Percentiles rank a stretch among this genome's conserved stretches.
phyloP scores from a whole-genome alignment of 2,329 filamentous ascomycete genomes.

The Aspergillus sp. region DNA sequence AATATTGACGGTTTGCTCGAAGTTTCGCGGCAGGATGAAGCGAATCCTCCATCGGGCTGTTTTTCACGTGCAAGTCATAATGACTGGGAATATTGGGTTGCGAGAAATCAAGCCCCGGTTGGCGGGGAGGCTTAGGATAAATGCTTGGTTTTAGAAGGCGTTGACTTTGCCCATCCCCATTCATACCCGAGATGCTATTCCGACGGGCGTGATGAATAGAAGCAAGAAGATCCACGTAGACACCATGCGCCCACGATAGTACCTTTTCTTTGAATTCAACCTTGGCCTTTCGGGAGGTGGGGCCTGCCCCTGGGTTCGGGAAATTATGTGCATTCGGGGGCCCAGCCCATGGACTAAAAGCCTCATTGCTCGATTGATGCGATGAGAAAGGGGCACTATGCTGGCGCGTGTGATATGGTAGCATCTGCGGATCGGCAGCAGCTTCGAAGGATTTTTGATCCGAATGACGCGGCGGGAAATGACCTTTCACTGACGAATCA shows the following conservation, averaged over 20 bases:
- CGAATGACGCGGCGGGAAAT: slow-evolving; percentile 32
- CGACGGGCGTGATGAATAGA: slow-evolving; percentile 51
- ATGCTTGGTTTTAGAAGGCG: slow-evolving; percentile 48
- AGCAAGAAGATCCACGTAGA: slow-evolving; percentile 62
- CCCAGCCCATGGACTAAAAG: slow-evolving; percentile 19
- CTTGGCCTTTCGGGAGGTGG: slow-evolving; percentile 25
- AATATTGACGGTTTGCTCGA: slow-evolving; percentile 14
- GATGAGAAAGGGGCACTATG: slow-evolving; percentile 13
- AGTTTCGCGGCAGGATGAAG: slow-evolving; percentile 9
- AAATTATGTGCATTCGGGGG: slow-evolving; percentile 13
- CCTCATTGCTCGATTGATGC: slow-evolving; percentile 15
- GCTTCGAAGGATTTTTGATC: slow-evolving; percentile 24
- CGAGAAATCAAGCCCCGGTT: slow-evolving; percentile 46
- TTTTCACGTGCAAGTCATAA: slow-evolving; percentile 18
- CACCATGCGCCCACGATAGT: slow-evolving; percentile 60
- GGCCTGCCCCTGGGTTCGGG: slow-evolving; percentile 14
- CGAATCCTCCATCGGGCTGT: slow-evolving; percentile 5
- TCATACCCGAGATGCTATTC: slow-evolving; percentile 41
- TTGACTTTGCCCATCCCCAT: slow-evolving; percentile 33
- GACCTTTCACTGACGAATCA: slow-evolving; percentile 24
- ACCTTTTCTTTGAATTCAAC: slow-evolving; percentile 59
- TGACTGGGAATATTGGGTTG: slow-evolving; percentile 23
- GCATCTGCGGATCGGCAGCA: slow-evolving; percentile 18
- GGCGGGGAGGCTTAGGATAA: slow-evolving; percentile 54
- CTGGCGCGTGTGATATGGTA: slow-evolving; percentile 21